These are phyloP conservation scores for Pythium brassicae DNA, from an alignment of 352 stramenopile genomes.

Conservation along the genomic window DNA sequence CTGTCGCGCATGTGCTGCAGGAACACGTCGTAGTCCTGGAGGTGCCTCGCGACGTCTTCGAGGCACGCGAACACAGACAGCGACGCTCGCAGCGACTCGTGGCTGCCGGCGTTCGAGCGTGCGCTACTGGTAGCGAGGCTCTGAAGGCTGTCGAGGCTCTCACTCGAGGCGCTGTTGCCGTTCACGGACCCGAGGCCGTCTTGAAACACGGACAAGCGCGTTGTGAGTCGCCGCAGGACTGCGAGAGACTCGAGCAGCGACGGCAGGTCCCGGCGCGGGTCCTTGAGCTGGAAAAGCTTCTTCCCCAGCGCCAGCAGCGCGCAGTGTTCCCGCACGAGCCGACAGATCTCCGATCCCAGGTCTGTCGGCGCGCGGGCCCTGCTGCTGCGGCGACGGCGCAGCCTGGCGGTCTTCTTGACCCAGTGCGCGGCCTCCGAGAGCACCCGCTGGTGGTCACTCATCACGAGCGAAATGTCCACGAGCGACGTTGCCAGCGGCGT, in stretches of 20 bases:
- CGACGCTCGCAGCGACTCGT: slow-evolving; percentile 17
- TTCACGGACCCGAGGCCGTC: slow-evolving; percentile 1
- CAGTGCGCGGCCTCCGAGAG: slow-evolving; percentile 45
- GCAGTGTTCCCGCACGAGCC: slow-evolving; percentile 52
- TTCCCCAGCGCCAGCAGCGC: slow-evolving; percentile 40
- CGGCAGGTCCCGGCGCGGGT: slow-evolving; percentile 42
- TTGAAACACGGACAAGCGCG: slow-evolving; percentile 27
- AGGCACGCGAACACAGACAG: slow-evolving; percentile 43
- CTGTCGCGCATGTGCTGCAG: slow-evolving; percentile 28
- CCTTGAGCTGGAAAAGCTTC: slow-evolving; percentile 45
- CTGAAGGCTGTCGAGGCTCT: slow-evolving; percentile 11
- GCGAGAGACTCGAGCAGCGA: slow-evolving; percentile 53
- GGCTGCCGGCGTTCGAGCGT: slow-evolving; percentile 12
- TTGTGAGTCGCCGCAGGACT: slow-evolving; percentile 33
- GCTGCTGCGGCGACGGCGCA: slow-evolving; percentile 5
- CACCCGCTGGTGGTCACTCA: slow-evolving; percentile 70
- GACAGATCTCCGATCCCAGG: slow-evolving; percentile 42
- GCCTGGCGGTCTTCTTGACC: slow-evolving; percentile 32
- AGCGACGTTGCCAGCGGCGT: slow-evolving; percentile 49
- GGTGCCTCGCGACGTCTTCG: slow-evolving; percentile 43
- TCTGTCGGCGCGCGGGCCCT: slow-evolving; percentile 14
- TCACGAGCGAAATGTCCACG: slow-evolving; percentile 70
- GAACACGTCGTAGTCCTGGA: slow-evolving; percentile 65
- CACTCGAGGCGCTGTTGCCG: slow-evolving; percentile 14
- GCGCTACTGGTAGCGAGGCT: slow-evolving; percentile 4